Base-by-base conservation (phyloP, 2,329 filamentous ascomycete species). In the Bipolaris gigantea region DNA sequence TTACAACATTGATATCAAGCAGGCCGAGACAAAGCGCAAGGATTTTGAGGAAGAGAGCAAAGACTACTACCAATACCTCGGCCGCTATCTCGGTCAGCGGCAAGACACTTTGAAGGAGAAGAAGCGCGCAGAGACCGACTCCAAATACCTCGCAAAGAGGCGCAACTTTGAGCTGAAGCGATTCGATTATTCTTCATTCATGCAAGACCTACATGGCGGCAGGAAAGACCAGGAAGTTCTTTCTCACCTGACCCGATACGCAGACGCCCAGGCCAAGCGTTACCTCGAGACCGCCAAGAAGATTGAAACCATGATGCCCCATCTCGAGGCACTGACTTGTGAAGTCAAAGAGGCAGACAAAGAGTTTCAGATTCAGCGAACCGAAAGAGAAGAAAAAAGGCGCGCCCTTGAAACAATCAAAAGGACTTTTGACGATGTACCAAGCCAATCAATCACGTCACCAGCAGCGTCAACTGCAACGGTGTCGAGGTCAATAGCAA, bases 21-120 rank as follows among this genome's bases (percentile, higher is more conserved):
- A 96, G 74, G 95, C 93, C 23, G 94, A 99, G 70, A 83, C 89
- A 36, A 99, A 99, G 79, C 96, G 94, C 76, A 91, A 94, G 62
- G 94, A 97, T 65, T 99, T 99, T 66, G 94, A 99, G 61, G 94
- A 99, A 69, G 94, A 99, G 73, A 97, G 93, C 78, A 94, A 96
- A 73, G 94, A 99, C 72, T 99, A 96, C 76, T 99, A 99, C 76
- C 87, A 89, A 59, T 99, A 96, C 71, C 90, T 97, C 46, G 89
- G 92, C 59, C 87, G 92, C 42, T 99, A 99, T 75, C 84, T 99
- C n/a, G 94, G 94, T 30, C 93, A 97, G 73, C 85, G 93, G 39
- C 92, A 95, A 71, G 94, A 99, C 75, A 95, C 93, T 7, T 81
- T 96, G 66, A 99, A 97, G 76, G 90, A 96, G 73, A 99, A 99